Percentiles rank a stretch among this genome's conserved stretches.
Conservation (phyloP, 2,329 filamentous ascomycete species). For the Zalaria obscura region DNA sequence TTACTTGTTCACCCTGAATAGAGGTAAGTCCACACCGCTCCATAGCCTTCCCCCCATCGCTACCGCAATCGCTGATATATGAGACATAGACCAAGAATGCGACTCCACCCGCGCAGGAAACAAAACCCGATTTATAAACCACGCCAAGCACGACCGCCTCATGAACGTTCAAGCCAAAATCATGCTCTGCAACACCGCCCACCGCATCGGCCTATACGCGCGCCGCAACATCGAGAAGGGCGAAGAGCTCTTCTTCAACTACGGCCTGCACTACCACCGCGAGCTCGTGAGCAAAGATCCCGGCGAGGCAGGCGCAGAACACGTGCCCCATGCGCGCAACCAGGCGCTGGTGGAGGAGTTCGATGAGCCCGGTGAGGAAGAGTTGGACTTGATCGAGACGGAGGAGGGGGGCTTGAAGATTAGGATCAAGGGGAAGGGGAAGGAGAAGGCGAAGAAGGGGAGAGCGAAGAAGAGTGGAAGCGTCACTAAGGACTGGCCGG, state of each 20-base stretch:
- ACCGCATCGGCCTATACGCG: slow-evolving; percentile 62
- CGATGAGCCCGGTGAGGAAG: neutral
- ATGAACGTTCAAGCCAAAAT: slow-evolving; percentile 54
- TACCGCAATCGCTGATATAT: neutral
- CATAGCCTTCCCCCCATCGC: neutral
- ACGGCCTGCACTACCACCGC: slow-evolving; percentile 32
- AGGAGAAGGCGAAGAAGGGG: neutral
- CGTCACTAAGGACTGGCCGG: neutral
- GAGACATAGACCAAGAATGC: slow-evolving; percentile 33
- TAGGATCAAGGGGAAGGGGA: neutral
- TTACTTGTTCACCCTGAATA: slow-evolving; percentile 44
- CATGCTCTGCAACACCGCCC: slow-evolving; percentile 56
- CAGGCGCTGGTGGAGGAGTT: neutral
- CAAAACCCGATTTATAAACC: slow-evolving; percentile 72
- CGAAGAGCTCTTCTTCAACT: slow-evolving; percentile 72
- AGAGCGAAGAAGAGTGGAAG: neutral
- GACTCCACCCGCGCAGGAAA: slow-evolving; percentile 69
- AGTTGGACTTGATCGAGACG: neutral
- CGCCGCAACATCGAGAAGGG: slow-evolving; percentile 52
- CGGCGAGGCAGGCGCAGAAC: neutral
- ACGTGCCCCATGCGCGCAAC: neutral
- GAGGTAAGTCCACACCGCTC: slow-evolving; percentile 14
- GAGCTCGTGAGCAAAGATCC: slow-evolving; percentile 3
- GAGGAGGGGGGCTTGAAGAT: neutral
- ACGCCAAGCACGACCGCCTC: slow-evolving; percentile 39